These are phyloP conservation scores for Bolboschoenoplectus hybrid DNA, from an alignment of 202 grass and related monocot species.

Conservation along the genomic window DNA sequence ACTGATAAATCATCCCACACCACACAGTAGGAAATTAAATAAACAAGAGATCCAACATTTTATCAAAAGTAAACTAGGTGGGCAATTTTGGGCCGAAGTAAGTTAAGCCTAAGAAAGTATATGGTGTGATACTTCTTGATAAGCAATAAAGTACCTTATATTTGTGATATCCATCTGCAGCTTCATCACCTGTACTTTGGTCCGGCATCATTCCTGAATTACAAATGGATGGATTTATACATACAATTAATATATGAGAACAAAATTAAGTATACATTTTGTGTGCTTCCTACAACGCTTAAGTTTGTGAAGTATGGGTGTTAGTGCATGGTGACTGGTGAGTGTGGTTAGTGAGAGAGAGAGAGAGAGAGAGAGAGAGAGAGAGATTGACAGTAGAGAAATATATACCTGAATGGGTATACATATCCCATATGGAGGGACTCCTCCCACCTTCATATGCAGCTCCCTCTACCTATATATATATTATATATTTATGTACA, in stretches of 20 bases:
- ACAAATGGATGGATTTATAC: neutral
- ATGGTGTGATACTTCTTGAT: neutral
- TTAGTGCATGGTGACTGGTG: neutral
- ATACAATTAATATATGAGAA: neutral
- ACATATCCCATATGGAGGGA: slow-evolving; percentile 54
- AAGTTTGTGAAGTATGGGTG: neutral
- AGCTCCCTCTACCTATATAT: slow-evolving; percentile 65
- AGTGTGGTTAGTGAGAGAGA: neutral
- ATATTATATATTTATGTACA: neutral
- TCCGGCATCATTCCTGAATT: slow-evolving; percentile 67
- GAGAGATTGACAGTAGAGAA: neutral
- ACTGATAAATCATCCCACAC: neutral
- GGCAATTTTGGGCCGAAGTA: neutral
- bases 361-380: neutral
- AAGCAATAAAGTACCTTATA: slow-evolving; percentile 55
- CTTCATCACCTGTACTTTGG: slow-evolving; percentile 63
- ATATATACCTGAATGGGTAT: slow-evolving; percentile 50
- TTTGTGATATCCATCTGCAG: slow-evolving; percentile 64
- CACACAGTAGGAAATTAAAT: neutral
- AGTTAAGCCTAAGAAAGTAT: neutral
- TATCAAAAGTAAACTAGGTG: neutral
- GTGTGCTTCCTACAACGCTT: neutral
- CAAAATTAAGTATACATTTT: neutral
- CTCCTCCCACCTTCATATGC: slow-evolving; percentile 56
- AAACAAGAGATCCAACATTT: too few species aligned